Conservation (phyloP, 2,329 filamentous ascomycete species). For the Thelonectria olida region DNA sequence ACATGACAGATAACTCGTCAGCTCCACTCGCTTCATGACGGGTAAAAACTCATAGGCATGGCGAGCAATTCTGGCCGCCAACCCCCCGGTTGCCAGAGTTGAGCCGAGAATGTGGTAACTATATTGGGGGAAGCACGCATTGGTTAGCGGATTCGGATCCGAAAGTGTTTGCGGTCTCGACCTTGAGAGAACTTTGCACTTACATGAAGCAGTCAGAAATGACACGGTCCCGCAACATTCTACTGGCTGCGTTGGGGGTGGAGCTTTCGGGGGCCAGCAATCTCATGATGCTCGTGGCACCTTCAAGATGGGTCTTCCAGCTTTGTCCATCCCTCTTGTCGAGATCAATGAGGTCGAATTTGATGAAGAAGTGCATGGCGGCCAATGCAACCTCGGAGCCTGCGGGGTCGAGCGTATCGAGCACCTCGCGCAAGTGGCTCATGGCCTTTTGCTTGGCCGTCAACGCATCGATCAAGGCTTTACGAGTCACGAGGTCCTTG, state of each 20-base stretch:
- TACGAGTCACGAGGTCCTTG: conserved; percentile 48
- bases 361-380: conserved; percentile 61
- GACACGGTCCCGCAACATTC: conserved; percentile 54
- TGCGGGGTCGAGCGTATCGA: conserved; percentile 50
- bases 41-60: conserved; percentile 51
- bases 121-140: conserved; percentile 17
- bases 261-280: conserved; percentile 44
- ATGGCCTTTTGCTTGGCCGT: conserved; percentile 58
- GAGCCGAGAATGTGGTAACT: conserved; percentile 54
- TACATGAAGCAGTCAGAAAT: conserved; percentile 59
- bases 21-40: conserved; percentile 53
- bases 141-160: conserved; percentile 19
- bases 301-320: conserved; percentile 58
- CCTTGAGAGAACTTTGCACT: conserved; percentile 30
- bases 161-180: conserved; percentile 1
- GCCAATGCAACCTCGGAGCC: conserved; percentile 58
- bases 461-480: conserved; percentile 57
- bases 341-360: conserved; percentile 60
- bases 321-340: conserved; percentile 51
- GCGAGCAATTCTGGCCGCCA: conserved; percentile 50
- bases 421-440: conserved; percentile 50
- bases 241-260: conserved; percentile 40
- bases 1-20: conserved; percentile 54
- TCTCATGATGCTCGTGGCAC: conserved; percentile 53
- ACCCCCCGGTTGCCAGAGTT: conserved; percentile 47